These are phyloP conservation scores for Boletellus ananiceps DNA, from an alignment of 768 basidiomycete species.

Conservation along the genomic window DNA sequence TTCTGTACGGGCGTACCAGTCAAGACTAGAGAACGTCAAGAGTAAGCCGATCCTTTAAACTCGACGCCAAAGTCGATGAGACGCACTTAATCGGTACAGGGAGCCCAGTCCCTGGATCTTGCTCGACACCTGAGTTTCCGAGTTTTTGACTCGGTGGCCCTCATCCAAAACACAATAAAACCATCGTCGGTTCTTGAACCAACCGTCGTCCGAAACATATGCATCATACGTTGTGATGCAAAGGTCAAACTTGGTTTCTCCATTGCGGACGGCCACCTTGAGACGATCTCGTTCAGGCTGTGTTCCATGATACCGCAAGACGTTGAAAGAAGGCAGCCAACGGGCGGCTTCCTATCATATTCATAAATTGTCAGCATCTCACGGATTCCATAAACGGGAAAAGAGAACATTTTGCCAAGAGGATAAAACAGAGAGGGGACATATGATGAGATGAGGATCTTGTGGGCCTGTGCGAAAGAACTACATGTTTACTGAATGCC, in stretches of 20 bases:
- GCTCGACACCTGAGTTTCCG: conserved; percentile 47
- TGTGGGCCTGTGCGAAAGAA: conserved; percentile 26
- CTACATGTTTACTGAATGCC: neutral
- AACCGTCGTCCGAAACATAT: conserved; percentile 51
- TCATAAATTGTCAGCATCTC: neutral
- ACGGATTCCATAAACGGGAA: neutral
- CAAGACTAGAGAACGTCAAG: conserved; percentile 39
- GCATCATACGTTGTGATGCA: conserved; percentile 68
- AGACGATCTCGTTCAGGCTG: conserved; percentile 51
- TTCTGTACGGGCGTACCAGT: conserved; percentile 76
- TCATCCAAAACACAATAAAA: conserved; percentile 59
- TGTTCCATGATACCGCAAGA: conserved; percentile 60
- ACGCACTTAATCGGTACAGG: conserved; percentile 51
- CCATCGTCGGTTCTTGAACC: conserved; percentile 60
- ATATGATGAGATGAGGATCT: conserved; percentile 68
- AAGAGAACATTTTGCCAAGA: conserved; percentile 51
- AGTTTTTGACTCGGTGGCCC: conserved; percentile 71
- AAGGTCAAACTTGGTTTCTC: conserved; percentile 39
- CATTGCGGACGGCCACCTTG: conserved; percentile 39
- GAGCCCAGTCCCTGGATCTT: conserved; percentile 55
- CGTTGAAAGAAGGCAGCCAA: conserved; percentile 49
- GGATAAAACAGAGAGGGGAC: conserved; percentile 63
- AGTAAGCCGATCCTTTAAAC: neutral
- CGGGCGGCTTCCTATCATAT: conserved; percentile 44
- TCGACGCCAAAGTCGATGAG: neutral